Percentiles rank a stretch among this genome's conserved stretches.
phyloP scores from a whole-genome alignment of 805 yeast species.

The Diddensiella santjacobensis region DNA sequence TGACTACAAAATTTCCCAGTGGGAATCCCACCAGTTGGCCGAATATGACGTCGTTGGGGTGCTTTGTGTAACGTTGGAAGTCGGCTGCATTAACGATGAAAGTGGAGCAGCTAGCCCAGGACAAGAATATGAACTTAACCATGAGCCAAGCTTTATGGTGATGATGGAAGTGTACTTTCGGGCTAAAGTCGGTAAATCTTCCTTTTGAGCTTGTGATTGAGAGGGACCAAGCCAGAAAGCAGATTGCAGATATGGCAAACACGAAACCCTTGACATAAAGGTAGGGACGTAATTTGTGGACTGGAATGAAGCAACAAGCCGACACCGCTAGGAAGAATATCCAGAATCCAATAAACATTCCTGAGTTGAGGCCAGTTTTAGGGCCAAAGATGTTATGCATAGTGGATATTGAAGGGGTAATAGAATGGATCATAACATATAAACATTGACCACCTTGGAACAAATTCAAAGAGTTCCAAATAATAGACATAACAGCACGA shows the following conservation, averaged over 20 bases:
- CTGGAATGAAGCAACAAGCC: slow-evolving; percentile 11
- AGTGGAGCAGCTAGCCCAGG: slow-evolving; percentile 20
- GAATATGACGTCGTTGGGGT: slow-evolving; percentile 9
- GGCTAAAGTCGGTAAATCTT: neutral
- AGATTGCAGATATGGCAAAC: slow-evolving; percentile 11
- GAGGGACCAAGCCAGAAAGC: slow-evolving; percentile 18
- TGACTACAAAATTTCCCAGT: slow-evolving; percentile 14
- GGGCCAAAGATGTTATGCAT: slow-evolving; percentile 13
- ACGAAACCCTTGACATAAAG: slow-evolving; percentile 14
- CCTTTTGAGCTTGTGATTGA: slow-evolving; percentile 4
- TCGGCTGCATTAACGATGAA: slow-evolving; percentile 18
- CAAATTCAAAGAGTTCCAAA: slow-evolving; percentile 17
- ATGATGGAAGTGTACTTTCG: neutral
- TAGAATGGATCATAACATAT: slow-evolving; percentile 17
- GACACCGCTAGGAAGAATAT: slow-evolving; percentile 11
- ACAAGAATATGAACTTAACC: slow-evolving; percentile 7
- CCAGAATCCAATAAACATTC: slow-evolving; percentile 16
- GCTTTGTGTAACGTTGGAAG: slow-evolving; percentile 15
- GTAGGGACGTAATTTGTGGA: slow-evolving; percentile 10
- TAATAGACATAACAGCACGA: slow-evolving; percentile 14
- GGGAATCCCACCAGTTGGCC: slow-evolving; percentile 19
- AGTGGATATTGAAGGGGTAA: slow-evolving; percentile 11
- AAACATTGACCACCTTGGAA: slow-evolving; percentile 19
- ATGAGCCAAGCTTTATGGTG: slow-evolving; percentile 12
- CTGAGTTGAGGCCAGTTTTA: slow-evolving; percentile 13